Percentiles rank a stretch among this genome's conserved stretches.
phyloP scores from a whole-genome alignment of 257 asterid species.

The Nicotiana noctiflora region DNA sequence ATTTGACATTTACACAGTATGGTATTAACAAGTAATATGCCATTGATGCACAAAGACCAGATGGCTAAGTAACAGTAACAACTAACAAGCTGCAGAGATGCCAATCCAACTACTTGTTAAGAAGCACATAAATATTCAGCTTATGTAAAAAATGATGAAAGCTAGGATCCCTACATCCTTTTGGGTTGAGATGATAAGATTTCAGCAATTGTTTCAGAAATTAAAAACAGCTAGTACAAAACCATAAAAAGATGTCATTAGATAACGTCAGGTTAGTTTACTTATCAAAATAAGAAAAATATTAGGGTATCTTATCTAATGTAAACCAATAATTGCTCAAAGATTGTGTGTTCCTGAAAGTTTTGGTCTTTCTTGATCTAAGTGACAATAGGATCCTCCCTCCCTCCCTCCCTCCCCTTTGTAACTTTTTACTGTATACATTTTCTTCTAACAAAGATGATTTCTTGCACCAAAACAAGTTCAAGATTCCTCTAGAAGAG shows the following conservation, averaged over 20 bases:
- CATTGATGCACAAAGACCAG: neutral
- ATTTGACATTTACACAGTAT: neutral
- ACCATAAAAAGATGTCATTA: neutral
- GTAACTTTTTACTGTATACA: neutral
- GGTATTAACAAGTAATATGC: neutral
- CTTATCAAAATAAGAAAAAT: too few relatives aligned
- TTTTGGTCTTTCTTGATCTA: neutral
- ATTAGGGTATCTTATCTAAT: too few relatives aligned
- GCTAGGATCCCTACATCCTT: too few relatives aligned
- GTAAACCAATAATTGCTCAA: too few relatives aligned
- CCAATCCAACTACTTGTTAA: neutral
- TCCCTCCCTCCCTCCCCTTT: too few relatives aligned
- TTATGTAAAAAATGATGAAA: too few relatives aligned
- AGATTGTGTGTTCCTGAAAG: neutral
- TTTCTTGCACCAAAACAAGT: neutral
- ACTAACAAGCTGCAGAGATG: neutral
- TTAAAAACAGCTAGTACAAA: neutral
- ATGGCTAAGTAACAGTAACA: neutral
- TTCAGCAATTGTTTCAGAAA: neutral
- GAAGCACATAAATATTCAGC: too few relatives aligned
- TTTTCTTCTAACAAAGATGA: neutral
- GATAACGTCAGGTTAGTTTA: neutral
- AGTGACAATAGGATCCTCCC: too few relatives aligned
- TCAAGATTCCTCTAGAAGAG: neutral
- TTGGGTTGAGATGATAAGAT: neutral